Evolutionary conservation across 176 grass and related monocot genomes (phyloP), one percentile per base, ranked within the genome.

Genomic region (Secale cereale): DNA sequence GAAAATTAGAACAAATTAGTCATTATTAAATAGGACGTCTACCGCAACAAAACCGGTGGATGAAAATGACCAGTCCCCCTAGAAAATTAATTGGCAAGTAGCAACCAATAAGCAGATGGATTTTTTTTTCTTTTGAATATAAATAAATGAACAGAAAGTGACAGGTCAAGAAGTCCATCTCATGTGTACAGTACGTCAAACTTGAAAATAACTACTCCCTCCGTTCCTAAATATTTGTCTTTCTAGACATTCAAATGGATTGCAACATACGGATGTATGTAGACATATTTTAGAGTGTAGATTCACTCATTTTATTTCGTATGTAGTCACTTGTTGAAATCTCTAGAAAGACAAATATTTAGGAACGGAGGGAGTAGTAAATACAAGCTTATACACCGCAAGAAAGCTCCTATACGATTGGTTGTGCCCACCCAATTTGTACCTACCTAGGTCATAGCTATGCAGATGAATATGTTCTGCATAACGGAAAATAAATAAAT

Each of bases 171-270:
- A 83, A 74, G 46, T 30, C 31, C 59, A 74, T 60, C n/a, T 87
- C 45, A 73, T 37, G 72, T 5, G 36, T 50, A 68, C 68, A 85
- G 26, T 75, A 64, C 28, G 57, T 46, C 15, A 56, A 77, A 84
- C 84, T 73, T 79, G 84, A 66, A 17, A 83, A 40, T 3, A 73
- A 88, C 37, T 35, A n/a, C n/a, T n/a, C n/a, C n/a, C n/a, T n/a
- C n/a, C n/a, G n/a, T n/a, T n/a, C n/a, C n/a, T n/a, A n/a, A n/a
- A n/a, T n/a, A n/a, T n/a, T n/a, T n/a, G n/a, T n/a, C n/a, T n/a
- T n/a, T n/a, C n/a, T n/a, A n/a, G n/a, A n/a, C n/a, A n/a, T n/a
- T n/a, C n/a, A n/a, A n/a, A n/a, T n/a, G n/a, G n/a, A n/a, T n/a
- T n/a, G n/a, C n/a, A n/a, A n/a, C n/a, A n/a, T n/a, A n/a, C n/a